Percentiles rank a stretch among this genome's conserved stretches.
phyloP scores from a whole-genome alignment of 2,329 filamentous ascomycete genomes.

The Pseudocercospora cruenta region DNA sequence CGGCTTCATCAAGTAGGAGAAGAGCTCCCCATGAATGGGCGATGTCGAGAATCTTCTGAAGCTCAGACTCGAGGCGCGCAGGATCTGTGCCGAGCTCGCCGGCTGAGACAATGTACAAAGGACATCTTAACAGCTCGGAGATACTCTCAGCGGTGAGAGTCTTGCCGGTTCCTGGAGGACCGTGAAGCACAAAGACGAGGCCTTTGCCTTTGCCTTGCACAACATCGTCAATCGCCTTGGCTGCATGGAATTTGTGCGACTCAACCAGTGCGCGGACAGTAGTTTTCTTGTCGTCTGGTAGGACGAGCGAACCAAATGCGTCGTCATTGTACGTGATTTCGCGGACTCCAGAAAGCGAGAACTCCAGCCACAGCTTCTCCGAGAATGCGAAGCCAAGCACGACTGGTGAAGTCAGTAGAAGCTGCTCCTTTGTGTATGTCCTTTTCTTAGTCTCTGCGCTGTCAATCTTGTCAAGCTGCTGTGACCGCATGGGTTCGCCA shows the following conservation, averaged over 20 bases:
- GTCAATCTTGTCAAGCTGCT: slow-evolving; percentile 62
- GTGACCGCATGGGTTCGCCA: slow-evolving; percentile 57
- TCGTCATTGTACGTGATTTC: slow-evolving; percentile 84
- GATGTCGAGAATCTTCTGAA: slow-evolving; percentile 84
- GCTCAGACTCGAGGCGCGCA: slow-evolving; percentile 70
- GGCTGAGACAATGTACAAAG: slow-evolving; percentile 80
- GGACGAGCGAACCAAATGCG: slow-evolving; percentile 80
- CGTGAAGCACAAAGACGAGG: slow-evolving; percentile 79
- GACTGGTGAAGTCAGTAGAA: slow-evolving; percentile 80
- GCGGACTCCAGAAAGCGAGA: slow-evolving; percentile 75
- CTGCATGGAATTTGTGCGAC: slow-evolving; percentile 79
- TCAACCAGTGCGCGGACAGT: slow-evolving; percentile 79
- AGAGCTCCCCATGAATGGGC: slow-evolving; percentile 86
- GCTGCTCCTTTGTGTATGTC: slow-evolving; percentile 76
- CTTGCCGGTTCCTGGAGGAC: slow-evolving; percentile 85
- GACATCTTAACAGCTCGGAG: slow-evolving; percentile 78
- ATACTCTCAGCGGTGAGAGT: slow-evolving; percentile 87
- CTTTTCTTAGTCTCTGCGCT: slow-evolving; percentile 34
- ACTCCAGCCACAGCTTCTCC: slow-evolving; percentile 89
- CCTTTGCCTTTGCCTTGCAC: slow-evolving; percentile 79
- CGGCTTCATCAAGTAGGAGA: slow-evolving; percentile 81
- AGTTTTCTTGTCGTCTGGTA: slow-evolving; percentile 65
- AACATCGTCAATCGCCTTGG: slow-evolving; percentile 77
- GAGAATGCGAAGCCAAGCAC: slow-evolving; percentile 85
- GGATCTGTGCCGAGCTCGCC: slow-evolving; percentile 82